Conservation (phyloP, 805 yeast species). For the Wickerhamomyces queroliae region DNA sequence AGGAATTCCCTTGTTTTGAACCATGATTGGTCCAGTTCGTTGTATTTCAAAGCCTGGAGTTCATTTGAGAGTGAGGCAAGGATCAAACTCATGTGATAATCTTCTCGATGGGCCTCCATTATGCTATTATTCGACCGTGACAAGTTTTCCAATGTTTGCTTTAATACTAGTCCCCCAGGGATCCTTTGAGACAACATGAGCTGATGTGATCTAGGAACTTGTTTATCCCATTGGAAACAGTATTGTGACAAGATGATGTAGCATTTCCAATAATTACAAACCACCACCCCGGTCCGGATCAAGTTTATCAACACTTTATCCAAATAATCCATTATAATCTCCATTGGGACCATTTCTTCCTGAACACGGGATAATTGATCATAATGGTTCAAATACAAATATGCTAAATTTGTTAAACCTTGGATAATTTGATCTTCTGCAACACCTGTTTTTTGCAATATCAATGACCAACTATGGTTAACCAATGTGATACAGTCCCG, state of each 20-base stretch:
- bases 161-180: constrained; percentile 2
- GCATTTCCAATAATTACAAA: constrained; percentile 38
- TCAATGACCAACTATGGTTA: constrained; percentile 38
- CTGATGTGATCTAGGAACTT: constrained; percentile 33
- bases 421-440: constrained; percentile 34
- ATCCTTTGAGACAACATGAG: constrained; percentile 13
- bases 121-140: constrained; percentile 5
- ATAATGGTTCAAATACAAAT: constrained; percentile 35
- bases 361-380: constrained; percentile 18
- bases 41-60: constrained; percentile 18
- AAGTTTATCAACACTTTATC: constrained; percentile 34
- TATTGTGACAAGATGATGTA: constrained; percentile 41
- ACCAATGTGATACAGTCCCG: constrained; percentile 32
- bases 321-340: constrained; percentile 42
- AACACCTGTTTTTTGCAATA: constrained; percentile 14
- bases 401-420: constrained; percentile 38
- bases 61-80: constrained; percentile 19
- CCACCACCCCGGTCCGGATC: constrained; percentile 2
- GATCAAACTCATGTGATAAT: constrained; percentile 1
- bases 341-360: constrained; percentile 30
- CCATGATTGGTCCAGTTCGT: constrained; percentile 11
- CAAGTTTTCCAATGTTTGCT: constrained; percentile 5
- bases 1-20: constrained; percentile 34
- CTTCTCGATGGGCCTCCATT: constrained; percentile 2
- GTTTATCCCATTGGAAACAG: constrained; percentile 31